Base-by-base conservation (phyloP, 169 alveolate genomes). In the Pseudocohnilembus persalinus region DNA sequence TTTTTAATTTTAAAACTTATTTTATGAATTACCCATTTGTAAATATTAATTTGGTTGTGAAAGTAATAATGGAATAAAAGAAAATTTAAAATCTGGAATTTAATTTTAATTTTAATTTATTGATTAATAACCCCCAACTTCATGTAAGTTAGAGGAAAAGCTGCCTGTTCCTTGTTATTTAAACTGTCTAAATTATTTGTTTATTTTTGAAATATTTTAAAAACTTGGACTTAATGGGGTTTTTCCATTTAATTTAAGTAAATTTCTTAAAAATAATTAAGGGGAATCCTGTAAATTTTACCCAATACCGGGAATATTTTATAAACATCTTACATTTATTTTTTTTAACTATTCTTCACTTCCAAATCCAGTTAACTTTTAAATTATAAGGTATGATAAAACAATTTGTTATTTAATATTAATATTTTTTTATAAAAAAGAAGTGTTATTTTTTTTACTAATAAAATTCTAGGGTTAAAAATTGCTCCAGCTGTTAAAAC, bases 401-500 rank as follows among this genome's bases (percentile, higher is more conserved):
- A n/a, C n/a, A n/a, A n/a, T n/a, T n/a, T n/a, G n/a, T n/a, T n/a
- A n/a, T n/a, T n/a, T n/a, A n/a, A 49, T 11, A 49, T 4, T 20
- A 49, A 49, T 49, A 11, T 49, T 49, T 20, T 20, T 49, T 49
- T 20, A 49, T 20, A 49, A 49, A 49, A 11, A 49, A 49, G 4
- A 20, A 4, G 20, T 11, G 20, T 20, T 11, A 49, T 49, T 11
- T 49, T 11, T 49, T 49, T 49, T 49, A 49, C 68, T 20, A 49
- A 11, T 49, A 87, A 65, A n/a, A 87, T 72, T 35, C 74, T 29
- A 26, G 91, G 88, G 1, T 88, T 73, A 0, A 78, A 74, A 26
- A 80, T 81, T 11, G 91, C 88, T 20, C 91, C 91, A 68, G 75
- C 81, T 30, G 81, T 33, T 0, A 87, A 27, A 27, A 87, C 73